A percentile compares a stretch with the other conserved stretches of the same genome.
phyloP scores from a whole-genome alignment of 495 filamentous ascomycete species.

The Penicillium daleae region DNA sequence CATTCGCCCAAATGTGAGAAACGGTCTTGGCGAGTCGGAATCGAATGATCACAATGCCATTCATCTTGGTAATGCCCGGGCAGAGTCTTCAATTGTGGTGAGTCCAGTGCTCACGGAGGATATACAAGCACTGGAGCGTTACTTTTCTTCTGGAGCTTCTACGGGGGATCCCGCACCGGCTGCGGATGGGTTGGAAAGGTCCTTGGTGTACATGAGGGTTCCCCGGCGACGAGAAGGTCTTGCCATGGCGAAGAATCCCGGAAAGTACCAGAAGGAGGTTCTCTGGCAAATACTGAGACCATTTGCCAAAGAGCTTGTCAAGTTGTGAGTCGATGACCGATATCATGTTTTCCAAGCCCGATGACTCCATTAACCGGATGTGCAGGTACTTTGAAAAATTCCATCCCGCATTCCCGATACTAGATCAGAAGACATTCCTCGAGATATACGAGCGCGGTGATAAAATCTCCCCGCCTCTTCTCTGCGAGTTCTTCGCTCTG shows the following conservation, averaged over 20 bases:
- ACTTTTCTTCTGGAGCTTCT: conserved; percentile 3
- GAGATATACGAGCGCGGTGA: conserved; percentile 2
- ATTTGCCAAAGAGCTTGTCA: conserved; percentile 1
- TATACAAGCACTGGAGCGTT: conserved; percentile 5
- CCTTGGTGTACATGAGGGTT: conserved; percentile 6
- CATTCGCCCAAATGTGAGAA: background rate
- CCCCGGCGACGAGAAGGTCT: conserved; percentile 4
- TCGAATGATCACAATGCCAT: conserved; percentile 10
- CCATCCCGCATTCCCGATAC: conserved; percentile 5
- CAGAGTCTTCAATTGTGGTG: conserved; percentile 3
- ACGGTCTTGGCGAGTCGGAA: background rate
- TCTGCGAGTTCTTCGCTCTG: conserved; percentile 4
- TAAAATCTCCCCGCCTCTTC: conserved; percentile 5
- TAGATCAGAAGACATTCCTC: conserved; percentile 4
- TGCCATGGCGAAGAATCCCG: conserved; percentile 5
- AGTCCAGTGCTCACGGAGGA: background rate
- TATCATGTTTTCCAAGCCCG: background rate
- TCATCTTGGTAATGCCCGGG: background rate
- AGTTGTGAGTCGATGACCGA: background rate
- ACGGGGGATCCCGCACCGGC: background rate
- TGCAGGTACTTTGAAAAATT: conserved; percentile 7
- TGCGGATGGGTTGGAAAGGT: background rate
- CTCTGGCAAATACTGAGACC: conserved; percentile 3
- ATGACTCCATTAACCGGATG: background rate
- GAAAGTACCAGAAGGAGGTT: background rate